These are phyloP conservation scores for Saccharomycopsis microspora DNA, from an alignment of 805 yeast species.

Conservation along the genomic window DNA sequence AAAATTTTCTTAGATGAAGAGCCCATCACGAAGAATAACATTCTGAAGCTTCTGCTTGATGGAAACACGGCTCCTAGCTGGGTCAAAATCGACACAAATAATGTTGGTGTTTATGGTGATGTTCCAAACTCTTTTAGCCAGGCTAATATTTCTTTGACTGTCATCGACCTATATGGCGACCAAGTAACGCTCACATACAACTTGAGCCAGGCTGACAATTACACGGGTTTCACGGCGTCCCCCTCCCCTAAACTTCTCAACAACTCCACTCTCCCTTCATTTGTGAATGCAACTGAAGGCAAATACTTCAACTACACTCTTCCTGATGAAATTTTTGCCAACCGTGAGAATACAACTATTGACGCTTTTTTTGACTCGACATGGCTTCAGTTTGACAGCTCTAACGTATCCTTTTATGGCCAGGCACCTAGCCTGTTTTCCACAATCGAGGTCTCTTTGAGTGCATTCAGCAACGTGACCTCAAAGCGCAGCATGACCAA, in stretches of 20 bases:
- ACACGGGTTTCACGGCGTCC: slow-evolving; percentile 27
- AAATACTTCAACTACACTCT: slow-evolving; percentile 47
- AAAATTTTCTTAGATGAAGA: slow-evolving; percentile 55
- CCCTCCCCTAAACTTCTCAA: slow-evolving; percentile 1
- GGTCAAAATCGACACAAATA: slow-evolving; percentile 31
- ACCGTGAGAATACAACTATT: slow-evolving; percentile 38
- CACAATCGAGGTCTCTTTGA: slow-evolving; percentile 27
- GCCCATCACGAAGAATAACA: slow-evolving; percentile 33
- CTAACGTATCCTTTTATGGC: slow-evolving; percentile 62
- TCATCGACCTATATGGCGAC: slow-evolving; percentile 52
- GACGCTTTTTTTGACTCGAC: slow-evolving; percentile 29
- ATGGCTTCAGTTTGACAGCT: slow-evolving; percentile 58
- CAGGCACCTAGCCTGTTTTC: slow-evolving; percentile 43
- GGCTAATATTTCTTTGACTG: slow-evolving; percentile 26
- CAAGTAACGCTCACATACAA: slow-evolving; percentile 43
- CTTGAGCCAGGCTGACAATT: slow-evolving; percentile 27
- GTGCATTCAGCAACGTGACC: slow-evolving; percentile 20
- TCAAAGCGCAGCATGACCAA: neutral
- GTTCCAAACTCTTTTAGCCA: slow-evolving; percentile 37
- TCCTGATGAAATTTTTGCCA: slow-evolving; percentile 40
- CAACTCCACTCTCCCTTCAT: slow-evolving; percentile 1
- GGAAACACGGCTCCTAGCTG: slow-evolving; percentile 31
- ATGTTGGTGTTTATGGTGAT: slow-evolving; percentile 39
- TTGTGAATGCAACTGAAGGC: slow-evolving; percentile 60
- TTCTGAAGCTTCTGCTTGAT: slow-evolving; percentile 38